Conservation (phyloP, 768 basidiomycete genomes). For the Neoboletus brunneissimus region DNA sequence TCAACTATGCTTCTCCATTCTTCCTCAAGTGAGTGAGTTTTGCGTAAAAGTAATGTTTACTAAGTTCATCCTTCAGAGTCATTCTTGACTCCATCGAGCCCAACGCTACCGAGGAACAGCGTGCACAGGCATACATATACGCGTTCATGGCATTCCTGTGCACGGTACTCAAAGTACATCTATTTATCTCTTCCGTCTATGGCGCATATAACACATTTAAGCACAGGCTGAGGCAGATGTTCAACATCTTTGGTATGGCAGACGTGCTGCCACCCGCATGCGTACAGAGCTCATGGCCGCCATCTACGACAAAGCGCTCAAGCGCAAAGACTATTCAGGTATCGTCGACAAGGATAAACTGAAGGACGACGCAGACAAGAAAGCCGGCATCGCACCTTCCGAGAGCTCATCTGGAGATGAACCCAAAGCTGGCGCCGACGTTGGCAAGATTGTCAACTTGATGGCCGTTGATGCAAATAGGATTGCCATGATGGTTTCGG, state of each 20-base stretch:
- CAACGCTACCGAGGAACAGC: slow-evolving; percentile 45
- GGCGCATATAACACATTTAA: neutral
- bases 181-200: neutral
- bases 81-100: slow-evolving; percentile 58
- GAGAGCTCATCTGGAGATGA: slow-evolving; percentile 39
- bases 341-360: slow-evolving; percentile 53
- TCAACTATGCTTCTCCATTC: slow-evolving; percentile 81
- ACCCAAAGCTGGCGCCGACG: slow-evolving; percentile 74
- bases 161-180: slow-evolving; percentile 33
- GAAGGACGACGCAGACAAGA: slow-evolving; percentile 24
- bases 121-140: slow-evolving; percentile 68
- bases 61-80: slow-evolving; percentile 32
- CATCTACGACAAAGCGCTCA: slow-evolving; percentile 87
- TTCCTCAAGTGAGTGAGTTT: slow-evolving; percentile 63
- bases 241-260: slow-evolving; percentile 76
- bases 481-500: slow-evolving; percentile 53
- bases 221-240: slow-evolving; percentile 59
- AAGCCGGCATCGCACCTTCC: slow-evolving; percentile 11
- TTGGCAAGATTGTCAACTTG: slow-evolving; percentile 87
- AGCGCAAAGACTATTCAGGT: slow-evolving; percentile 81
- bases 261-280: slow-evolving; percentile 71
- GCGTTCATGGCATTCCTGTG: slow-evolving; percentile 72
- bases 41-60: neutral
- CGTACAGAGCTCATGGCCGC: slow-evolving; percentile 79
- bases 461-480: slow-evolving; percentile 80